Percentiles rank a stretch among this genome's conserved stretches.
Evolutionary conservation across 2,329 filamentous ascomycete species (phyloP).

Genomic region (Paracoccidioides brasiliensis): DNA sequence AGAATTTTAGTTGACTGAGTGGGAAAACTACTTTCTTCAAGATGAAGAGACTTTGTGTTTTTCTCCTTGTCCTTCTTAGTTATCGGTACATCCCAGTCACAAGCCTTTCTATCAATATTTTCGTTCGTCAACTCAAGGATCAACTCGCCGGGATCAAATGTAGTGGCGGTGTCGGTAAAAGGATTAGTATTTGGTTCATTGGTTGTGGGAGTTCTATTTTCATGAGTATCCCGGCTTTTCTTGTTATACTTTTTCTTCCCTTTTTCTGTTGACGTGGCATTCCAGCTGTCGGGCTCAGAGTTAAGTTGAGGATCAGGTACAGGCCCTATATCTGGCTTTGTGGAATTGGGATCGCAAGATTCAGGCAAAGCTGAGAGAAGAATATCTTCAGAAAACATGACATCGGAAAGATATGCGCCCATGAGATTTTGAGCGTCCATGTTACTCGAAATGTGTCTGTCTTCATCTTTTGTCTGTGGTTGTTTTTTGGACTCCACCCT

Average conservation of each 20-base stretch:
- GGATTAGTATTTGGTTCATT: neutral
- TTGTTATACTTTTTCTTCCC: neutral
- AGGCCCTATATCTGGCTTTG: neutral
- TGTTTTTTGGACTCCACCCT: neutral
- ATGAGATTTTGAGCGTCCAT: too few relatives aligned
- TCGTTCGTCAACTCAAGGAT: neutral
- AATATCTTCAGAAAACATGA: neutral
- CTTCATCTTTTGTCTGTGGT: neutral
- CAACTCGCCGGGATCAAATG: neutral
- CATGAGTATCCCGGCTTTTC: neutral
- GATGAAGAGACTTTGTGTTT: constrained; percentile 10
- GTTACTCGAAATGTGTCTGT: neutral
- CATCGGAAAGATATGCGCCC: neutral
- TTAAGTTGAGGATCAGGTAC: neutral
- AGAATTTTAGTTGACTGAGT: neutral
- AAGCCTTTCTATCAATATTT: neutral
- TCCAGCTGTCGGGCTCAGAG: neutral
- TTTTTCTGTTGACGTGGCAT: neutral
- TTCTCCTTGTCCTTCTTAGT: constrained; percentile 8
- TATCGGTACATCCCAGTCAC: neutral
- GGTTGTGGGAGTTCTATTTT: neutral
- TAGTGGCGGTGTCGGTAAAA: neutral
- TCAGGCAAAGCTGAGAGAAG: neutral
- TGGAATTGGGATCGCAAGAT: neutral
- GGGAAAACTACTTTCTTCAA: neutral